Conservation (phyloP, 352 stramenopile species). For the Phytophthora uliginosa region DNA sequence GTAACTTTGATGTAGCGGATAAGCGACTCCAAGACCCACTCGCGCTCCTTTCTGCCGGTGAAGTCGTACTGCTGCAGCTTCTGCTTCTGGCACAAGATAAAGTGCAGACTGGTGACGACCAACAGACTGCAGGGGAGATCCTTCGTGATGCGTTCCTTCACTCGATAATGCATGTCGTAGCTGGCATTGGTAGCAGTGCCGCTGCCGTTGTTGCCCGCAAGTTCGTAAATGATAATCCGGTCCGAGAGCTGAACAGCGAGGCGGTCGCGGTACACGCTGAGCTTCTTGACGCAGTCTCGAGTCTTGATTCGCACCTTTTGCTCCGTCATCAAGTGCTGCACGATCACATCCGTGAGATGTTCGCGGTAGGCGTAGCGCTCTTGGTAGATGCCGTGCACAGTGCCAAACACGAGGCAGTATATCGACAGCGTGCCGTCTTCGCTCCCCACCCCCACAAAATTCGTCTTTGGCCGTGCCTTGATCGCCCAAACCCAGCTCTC, state of each 20-base stretch:
- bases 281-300: constrained; percentile 95
- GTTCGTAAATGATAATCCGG: constrained; percentile 96
- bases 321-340: constrained; percentile 96
- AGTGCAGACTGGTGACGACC: constrained; percentile 92
- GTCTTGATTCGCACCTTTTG: constrained; percentile 97
- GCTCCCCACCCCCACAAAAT: constrained; percentile 88
- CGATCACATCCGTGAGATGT: constrained; percentile 96
- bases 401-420: constrained; percentile 92
- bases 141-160: constrained; percentile 91
- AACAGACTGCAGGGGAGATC: constrained; percentile 89
- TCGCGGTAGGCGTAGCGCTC: constrained; percentile 96
- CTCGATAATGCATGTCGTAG: constrained; percentile 95
- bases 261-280: constrained; percentile 94
- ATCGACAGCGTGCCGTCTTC: constrained; percentile 90
- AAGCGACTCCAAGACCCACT: constrained; percentile 89
- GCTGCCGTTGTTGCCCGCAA: constrained; percentile 72
- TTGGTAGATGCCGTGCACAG: constrained; percentile 94
- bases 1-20: constrained; percentile 95
- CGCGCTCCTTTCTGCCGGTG: constrained; percentile 84
- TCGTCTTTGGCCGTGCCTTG: constrained; percentile 85
- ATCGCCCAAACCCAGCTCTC: constrained; percentile 95
- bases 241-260: constrained; percentile 96
- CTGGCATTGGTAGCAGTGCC: constrained; percentile 38
- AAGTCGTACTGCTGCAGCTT: constrained; percentile 96
- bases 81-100: constrained; percentile 94